phyloP scores from a whole-genome alignment of 192 early-diverging fungal species.

The Coemansia sp. region DNA sequence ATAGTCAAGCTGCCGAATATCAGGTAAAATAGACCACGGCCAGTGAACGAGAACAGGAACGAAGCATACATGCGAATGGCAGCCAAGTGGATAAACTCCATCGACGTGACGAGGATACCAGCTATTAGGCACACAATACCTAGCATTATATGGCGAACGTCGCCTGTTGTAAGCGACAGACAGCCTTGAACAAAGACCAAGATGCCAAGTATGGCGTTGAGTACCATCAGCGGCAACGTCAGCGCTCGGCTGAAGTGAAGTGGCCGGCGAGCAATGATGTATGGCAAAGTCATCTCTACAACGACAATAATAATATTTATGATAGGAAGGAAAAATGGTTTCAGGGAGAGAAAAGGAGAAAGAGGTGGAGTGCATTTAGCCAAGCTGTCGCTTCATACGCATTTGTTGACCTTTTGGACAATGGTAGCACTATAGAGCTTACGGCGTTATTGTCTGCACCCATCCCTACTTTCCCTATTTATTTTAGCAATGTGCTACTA shows the following conservation, averaged over 20 bases:
- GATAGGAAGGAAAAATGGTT: neutral
- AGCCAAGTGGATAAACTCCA: slow-evolving; percentile 41
- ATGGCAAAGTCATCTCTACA: slow-evolving; percentile 36
- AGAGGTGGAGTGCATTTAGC: neutral
- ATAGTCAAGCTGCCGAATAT: slow-evolving; percentile 33
- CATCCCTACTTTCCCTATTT: neutral
- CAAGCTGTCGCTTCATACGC: neutral
- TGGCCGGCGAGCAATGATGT: slow-evolving; percentile 40
- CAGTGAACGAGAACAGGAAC: slow-evolving; percentile 45
- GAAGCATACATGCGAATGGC: slow-evolving; percentile 45
- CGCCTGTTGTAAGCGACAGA: slow-evolving; percentile 28
- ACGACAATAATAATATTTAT: slow-evolving; percentile 11
- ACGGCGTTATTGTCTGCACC: neutral
- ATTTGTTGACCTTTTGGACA: neutral
- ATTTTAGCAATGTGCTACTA: neutral
- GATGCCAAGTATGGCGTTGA: slow-evolving; percentile 26
- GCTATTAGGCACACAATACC: slow-evolving; percentile 35
- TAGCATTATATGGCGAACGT: slow-evolving; percentile 48
- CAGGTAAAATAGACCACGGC: slow-evolving; percentile 45
- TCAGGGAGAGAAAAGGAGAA: neutral
- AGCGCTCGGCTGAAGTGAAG: slow-evolving; percentile 22
- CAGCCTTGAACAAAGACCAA: slow-evolving; percentile 41
- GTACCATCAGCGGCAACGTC: slow-evolving; percentile 24
- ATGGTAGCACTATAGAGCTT: slow-evolving; percentile 9
- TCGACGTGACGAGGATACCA: slow-evolving; percentile 13